phyloP scores from a whole-genome alignment of 805 yeast species.

The Candida gorgasii region DNA sequence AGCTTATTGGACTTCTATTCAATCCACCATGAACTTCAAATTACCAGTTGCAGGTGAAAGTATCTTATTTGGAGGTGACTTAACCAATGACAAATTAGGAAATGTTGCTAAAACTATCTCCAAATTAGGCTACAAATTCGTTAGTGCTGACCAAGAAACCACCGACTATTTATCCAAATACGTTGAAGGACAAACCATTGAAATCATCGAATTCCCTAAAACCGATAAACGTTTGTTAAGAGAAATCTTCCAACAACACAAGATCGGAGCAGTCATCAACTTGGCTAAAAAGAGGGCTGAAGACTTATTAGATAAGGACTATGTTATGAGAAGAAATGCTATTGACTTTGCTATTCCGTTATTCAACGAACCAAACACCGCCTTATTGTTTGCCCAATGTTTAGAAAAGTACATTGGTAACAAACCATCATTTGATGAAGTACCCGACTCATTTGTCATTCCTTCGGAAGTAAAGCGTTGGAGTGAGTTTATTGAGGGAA shows the following conservation, averaged over 20 bases:
- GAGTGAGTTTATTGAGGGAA: conserved; percentile 96
- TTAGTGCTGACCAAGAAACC: conserved; percentile 72
- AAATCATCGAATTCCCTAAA: conserved; percentile 85
- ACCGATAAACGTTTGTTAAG: conserved; percentile 91
- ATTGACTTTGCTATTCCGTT: conserved; percentile 96
- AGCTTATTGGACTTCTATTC: conserved; percentile 97
- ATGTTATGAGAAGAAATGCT: conserved; percentile 98
- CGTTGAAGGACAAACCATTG: conserved; percentile 45
- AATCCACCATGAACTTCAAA: conserved; percentile 95
- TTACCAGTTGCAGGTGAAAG: conserved; percentile 91
- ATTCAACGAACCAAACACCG: conserved; percentile 95
- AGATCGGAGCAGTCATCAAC: conserved; percentile 87
- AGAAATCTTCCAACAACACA: conserved; percentile 86
- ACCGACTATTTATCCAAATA: conserved; percentile 62
- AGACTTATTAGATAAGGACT: conserved; percentile 79
- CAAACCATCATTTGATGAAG: conserved; percentile 50
- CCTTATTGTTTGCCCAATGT: conserved; percentile 81
- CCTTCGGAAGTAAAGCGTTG: conserved; percentile 91
- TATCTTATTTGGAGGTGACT: conserved; percentile 91
- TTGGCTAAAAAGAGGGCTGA: conserved; percentile 91
- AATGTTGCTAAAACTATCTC: conserved; percentile 69
- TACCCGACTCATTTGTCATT: conserved; percentile 48
- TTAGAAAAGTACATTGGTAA: conserved; percentile 66
- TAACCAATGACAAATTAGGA: conserved; percentile 68
- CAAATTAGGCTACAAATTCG: conserved; percentile 78